phyloP scores from a whole-genome alignment of 2,329 filamentous ascomycete genomes.

The Madurella mycetomatis region DNA sequence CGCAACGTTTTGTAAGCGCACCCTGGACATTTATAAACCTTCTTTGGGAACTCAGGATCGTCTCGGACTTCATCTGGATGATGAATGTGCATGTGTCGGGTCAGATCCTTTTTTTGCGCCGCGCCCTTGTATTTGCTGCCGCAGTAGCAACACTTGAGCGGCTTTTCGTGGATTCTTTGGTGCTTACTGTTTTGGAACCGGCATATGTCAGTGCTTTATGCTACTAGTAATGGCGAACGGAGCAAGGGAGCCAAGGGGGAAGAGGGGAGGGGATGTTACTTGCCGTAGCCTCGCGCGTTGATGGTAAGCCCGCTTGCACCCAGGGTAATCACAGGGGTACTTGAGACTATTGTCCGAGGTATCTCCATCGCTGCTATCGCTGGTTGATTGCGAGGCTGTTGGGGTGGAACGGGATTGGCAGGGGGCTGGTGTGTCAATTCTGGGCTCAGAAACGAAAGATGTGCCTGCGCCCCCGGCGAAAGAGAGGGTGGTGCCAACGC shows the following conservation, averaged over 20 bases:
- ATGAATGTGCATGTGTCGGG: slow-evolving; percentile 3
- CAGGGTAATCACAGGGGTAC: background rate
- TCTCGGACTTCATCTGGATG: background rate
- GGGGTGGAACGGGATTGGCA: background rate
- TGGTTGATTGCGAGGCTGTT: background rate
- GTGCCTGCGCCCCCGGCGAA: background rate
- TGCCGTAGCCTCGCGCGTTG: background rate
- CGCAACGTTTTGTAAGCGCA: background rate
- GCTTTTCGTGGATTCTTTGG: slow-evolving; percentile 5
- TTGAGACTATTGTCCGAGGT: background rate
- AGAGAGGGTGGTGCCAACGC: slow-evolving; percentile 2
- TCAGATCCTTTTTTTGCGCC: slow-evolving; percentile 7
- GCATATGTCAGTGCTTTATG: background rate
- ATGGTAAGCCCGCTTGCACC: slow-evolving; percentile 4
- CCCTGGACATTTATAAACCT: background rate
- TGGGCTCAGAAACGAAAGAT: background rate
- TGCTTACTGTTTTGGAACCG: background rate
- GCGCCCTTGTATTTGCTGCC: background rate
- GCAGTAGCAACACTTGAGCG: slow-evolving; percentile 5
- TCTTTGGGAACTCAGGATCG: background rate
- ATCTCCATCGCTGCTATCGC: no score
- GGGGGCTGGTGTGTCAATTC: background rate
- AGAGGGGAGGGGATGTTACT: background rate
- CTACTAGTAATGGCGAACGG: background rate
- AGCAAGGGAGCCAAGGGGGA: background rate